A percentile compares a stretch with the other conserved stretches of the same genome.
phyloP scores from a whole-genome alignment of 2,329 filamentous ascomycete species.

The Stromatinia cepivora region DNA sequence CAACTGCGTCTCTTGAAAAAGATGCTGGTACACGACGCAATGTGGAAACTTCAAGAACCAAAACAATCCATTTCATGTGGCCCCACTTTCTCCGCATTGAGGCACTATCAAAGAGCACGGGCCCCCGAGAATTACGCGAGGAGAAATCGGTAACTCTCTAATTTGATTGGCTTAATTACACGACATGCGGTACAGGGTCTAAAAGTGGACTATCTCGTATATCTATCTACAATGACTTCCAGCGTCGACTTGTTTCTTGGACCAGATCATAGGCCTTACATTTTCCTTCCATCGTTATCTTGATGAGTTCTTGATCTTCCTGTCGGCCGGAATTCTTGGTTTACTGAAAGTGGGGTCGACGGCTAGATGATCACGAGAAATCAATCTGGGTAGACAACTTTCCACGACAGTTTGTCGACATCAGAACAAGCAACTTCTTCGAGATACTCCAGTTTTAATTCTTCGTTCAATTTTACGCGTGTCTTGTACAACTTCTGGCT shows the following conservation, averaged over 20 bases:
- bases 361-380: not conserved
- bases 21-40: not conserved
- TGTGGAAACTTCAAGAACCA: not conserved
- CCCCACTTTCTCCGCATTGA: not conserved
- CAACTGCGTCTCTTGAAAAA: not conserved
- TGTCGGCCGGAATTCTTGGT: not conserved
- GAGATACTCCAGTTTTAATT: not conserved
- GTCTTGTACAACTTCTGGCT: not conserved
- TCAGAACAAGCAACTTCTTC: not conserved
- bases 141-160: not conserved
- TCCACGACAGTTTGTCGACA: not conserved
- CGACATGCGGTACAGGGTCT: not conserved
- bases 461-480: too few species aligned
- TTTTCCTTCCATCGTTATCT: not conserved
- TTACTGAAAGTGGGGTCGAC: not conserved
- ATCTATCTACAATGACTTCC: not conserved
- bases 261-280: not conserved
- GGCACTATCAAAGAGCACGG: slow-evolving; percentile 1
- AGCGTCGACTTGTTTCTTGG: not conserved
- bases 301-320: not conserved
- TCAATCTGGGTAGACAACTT: not conserved
- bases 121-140: not conserved
- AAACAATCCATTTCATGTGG: not conserved
- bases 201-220: not conserved
- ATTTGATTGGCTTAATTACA: not conserved